Evolutionary conservation across 1,139 yeast genomes (phyloP).

Genomic region (Pichia sp.): DNA sequence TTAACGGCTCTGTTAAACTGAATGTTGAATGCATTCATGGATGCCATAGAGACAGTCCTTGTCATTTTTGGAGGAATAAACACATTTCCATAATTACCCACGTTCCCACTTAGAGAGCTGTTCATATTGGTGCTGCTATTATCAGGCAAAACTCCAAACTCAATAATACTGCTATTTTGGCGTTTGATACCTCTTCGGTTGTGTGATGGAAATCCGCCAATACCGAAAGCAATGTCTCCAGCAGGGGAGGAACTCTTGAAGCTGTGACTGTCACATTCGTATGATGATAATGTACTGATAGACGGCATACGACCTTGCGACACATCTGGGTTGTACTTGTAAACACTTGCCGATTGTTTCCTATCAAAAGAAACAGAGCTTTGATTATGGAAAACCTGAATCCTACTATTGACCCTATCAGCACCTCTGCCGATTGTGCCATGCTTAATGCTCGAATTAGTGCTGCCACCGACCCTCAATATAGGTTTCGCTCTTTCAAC

Average conservation of each 20-base stretch:
- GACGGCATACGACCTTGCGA: conserved; percentile 16
- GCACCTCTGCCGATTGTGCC: background rate
- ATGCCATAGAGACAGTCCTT: conserved; percentile 16
- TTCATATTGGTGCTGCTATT: no score
- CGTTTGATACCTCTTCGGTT: conserved; percentile 19
- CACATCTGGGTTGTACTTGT: background rate
- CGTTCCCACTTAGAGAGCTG: no score
- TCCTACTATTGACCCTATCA: background rate
- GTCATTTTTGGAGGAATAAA: background rate
- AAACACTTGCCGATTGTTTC: conserved; percentile 8
- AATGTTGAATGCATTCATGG: conserved; percentile 17
- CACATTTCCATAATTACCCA: no score
- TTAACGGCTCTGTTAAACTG: conserved; percentile 15
- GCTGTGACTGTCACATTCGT: conserved; percentile 24
- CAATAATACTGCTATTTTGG: conserved; percentile 2
- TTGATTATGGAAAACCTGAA: conserved; percentile 1
- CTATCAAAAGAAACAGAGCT: conserved; percentile 19
- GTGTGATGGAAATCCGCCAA: conserved; percentile 3
- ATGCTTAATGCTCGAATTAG: background rate
- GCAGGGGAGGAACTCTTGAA: conserved; percentile 28
- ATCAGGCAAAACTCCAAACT: no score
- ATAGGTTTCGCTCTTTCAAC: conserved; percentile 1
- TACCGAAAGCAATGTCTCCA: conserved; percentile 20
- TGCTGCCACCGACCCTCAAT: conserved; percentile 1
- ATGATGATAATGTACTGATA: conserved; percentile 27